These are phyloP conservation scores for Debaryomycetaceae sp. DNA, from an alignment of 1,139 yeast genomes.

Conservation along the genomic window DNA sequence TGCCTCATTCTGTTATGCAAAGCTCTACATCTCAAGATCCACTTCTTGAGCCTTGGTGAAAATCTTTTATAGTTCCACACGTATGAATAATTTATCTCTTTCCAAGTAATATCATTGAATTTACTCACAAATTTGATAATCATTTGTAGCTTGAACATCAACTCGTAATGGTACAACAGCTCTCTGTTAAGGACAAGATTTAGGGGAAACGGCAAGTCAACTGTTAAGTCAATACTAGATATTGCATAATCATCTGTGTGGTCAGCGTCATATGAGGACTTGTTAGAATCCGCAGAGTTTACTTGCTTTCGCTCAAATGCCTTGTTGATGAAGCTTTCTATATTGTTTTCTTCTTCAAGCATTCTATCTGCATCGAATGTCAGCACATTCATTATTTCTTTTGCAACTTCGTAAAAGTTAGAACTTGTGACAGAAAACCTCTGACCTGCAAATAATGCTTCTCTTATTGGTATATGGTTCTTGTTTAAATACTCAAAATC, in stretches of 20 bases:
- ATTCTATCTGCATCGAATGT: slow-evolving; percentile 61
- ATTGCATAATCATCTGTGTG: slow-evolving; percentile 39
- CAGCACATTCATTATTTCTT: slow-evolving; percentile 60
- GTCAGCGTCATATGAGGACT: slow-evolving; percentile 38
- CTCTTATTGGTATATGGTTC: slow-evolving; percentile 5
- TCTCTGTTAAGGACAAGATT: slow-evolving; percentile 72
- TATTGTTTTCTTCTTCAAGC: slow-evolving; percentile 35
- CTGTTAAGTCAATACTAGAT: slow-evolving; percentile 55
- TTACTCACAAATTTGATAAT: slow-evolving; percentile 61
- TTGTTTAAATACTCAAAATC: slow-evolving; percentile 4
- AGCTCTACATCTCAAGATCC: slow-evolving; percentile 57
- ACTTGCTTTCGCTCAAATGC: slow-evolving; percentile 28
- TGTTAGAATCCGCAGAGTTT: slow-evolving; percentile 14
- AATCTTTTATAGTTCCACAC: slow-evolving; percentile 60
- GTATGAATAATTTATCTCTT: slow-evolving; percentile 60
- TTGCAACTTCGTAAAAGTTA: slow-evolving; percentile 56
- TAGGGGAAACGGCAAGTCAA: slow-evolving; percentile 80
- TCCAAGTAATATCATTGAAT: slow-evolving; percentile 66
- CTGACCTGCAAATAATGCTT: slow-evolving; percentile 5
- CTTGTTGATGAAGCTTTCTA: slow-evolving; percentile 34
- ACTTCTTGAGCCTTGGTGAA: slow-evolving; percentile 42
- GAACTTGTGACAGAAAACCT: slow-evolving; percentile 30
- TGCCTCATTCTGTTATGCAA: slow-evolving; percentile 62
- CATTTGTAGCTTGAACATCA: slow-evolving; percentile 69
- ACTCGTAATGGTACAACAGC: slow-evolving; percentile 73